Conservation (phyloP, 116 monocot species). For the Zostera marina region DNA sequence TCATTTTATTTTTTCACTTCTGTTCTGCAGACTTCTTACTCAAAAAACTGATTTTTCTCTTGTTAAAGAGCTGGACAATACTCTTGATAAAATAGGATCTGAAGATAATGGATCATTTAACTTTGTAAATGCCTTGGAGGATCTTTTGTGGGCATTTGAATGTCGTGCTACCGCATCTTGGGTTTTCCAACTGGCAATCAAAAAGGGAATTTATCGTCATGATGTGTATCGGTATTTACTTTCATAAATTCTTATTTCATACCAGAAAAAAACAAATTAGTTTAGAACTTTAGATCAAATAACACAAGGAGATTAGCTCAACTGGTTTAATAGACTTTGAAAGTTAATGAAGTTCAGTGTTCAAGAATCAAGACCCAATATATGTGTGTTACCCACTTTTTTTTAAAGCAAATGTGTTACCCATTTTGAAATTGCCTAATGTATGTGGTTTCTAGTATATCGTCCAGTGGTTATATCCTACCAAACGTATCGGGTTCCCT, state of each 20-base stretch:
- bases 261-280: no score
- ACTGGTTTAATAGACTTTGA: no score
- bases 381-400: no score
- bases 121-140: constrained; percentile 91
- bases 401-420: no score
- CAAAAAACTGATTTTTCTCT: constrained; percentile 43
- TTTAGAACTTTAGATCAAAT: no score
- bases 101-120: constrained; percentile 87
- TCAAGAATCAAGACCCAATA: no score
- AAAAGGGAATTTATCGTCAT: constrained; percentile 58
- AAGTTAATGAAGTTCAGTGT: no score
- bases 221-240: constrained; percentile 64
- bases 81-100: constrained; percentile 41
- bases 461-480: no score
- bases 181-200: constrained; percentile 89
- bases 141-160: constrained; percentile 98
- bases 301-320: no score
- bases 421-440: no score
- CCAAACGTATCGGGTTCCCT: no score
- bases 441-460: no score
- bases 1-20: not conserved
- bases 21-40: constrained; percentile 46
- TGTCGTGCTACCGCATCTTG: constrained; percentile 74
- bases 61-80: constrained; percentile 42
- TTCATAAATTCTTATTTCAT: not conserved